Percentiles rank a stretch among this genome's conserved stretches.
phyloP scores from a whole-genome alignment of 805 yeast genomes.

The Lipomyces sp. region DNA sequence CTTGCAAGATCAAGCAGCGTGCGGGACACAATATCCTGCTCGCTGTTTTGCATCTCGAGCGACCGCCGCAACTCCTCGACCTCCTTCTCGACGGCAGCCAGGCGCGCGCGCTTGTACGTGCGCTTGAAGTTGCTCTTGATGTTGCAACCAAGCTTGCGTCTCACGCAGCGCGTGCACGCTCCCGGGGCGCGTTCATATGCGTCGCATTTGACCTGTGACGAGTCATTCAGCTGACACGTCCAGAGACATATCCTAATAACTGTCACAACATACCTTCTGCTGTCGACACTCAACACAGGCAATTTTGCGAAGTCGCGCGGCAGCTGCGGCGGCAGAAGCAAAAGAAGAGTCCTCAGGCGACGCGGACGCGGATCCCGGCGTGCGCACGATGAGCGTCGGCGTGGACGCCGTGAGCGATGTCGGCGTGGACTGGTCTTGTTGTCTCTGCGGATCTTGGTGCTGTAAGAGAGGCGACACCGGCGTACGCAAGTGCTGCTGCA shows the following conservation, averaged over 20 bases:
- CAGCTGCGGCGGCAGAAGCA: neutral
- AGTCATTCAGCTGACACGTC: neutral
- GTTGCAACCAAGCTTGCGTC: conserved; percentile 66
- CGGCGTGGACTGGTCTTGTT: neutral
- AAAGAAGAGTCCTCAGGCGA: conserved; percentile 23
- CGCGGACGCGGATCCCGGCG: conserved; percentile 1
- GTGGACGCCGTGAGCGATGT: neutral
- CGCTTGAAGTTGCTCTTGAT: conserved; percentile 80
- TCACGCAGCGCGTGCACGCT: conserved; percentile 79
- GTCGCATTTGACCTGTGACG: conserved; percentile 66
- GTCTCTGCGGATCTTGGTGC: too few species aligned
- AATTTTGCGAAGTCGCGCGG: conserved; percentile 36
- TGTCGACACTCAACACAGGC: conserved; percentile 97
- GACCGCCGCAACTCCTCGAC: conserved; percentile 63
- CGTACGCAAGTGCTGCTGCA: too few species aligned
- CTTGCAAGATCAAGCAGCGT: conserved; percentile 27
- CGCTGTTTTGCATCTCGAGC: conserved; percentile 35
- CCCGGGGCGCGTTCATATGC: conserved; percentile 70
- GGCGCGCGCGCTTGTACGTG: conserved; percentile 74
- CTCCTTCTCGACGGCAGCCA: conserved; percentile 63
- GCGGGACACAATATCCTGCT: conserved; percentile 25
- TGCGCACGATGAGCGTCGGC: conserved; percentile 5
- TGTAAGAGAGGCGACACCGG: neutral
- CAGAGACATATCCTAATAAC: neutral
- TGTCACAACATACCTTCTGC: conserved; percentile 54